phyloP scores from a whole-genome alignment of 2,329 filamentous ascomycete genomes.

The Fusarium continuum region DNA sequence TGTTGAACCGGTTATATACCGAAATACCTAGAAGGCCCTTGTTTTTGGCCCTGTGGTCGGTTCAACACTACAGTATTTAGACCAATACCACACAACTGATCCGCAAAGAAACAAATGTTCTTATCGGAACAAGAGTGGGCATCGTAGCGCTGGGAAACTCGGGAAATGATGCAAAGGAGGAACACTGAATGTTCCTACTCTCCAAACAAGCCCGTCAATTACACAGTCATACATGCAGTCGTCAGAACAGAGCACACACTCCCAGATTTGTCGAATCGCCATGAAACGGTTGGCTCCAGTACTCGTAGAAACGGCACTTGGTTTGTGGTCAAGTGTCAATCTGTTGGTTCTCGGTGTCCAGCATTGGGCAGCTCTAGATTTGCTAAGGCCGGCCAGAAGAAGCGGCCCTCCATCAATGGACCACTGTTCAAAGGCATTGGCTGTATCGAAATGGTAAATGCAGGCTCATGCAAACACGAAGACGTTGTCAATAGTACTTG shows the following conservation, averaged over 20 bases:
- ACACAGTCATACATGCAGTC: background rate
- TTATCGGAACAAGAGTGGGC: constrained; percentile 6
- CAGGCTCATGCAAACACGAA: constrained; percentile 4
- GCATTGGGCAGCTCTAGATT: background rate
- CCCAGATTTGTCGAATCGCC: background rate
- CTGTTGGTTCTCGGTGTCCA: constrained; percentile 18
- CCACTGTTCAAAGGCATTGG: background rate
- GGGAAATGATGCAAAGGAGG: constrained; percentile 14
- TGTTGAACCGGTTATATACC: too few species aligned
- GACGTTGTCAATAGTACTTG: constrained; percentile 11
- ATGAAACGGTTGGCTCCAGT: background rate
- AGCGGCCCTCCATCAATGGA: background rate
- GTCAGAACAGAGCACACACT: background rate
- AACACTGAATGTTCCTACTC: constrained; percentile 16
- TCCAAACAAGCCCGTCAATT: background rate
- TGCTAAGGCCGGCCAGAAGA: constrained; percentile 9
- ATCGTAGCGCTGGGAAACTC: constrained; percentile 4
- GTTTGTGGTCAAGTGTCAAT: constrained; percentile 10
- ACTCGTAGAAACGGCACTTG: background rate
- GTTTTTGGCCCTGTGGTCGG: background rate
- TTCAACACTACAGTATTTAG: constrained; percentile 35
- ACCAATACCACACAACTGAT: constrained; percentile 31
- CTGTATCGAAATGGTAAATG: constrained; percentile 4
- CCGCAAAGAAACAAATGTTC: constrained; percentile 18
- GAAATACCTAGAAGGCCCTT: too few species aligned